Evolutionary conservation across 2,329 filamentous ascomycete species (phyloP).

Genomic region (Fusarium mexicanum): DNA sequence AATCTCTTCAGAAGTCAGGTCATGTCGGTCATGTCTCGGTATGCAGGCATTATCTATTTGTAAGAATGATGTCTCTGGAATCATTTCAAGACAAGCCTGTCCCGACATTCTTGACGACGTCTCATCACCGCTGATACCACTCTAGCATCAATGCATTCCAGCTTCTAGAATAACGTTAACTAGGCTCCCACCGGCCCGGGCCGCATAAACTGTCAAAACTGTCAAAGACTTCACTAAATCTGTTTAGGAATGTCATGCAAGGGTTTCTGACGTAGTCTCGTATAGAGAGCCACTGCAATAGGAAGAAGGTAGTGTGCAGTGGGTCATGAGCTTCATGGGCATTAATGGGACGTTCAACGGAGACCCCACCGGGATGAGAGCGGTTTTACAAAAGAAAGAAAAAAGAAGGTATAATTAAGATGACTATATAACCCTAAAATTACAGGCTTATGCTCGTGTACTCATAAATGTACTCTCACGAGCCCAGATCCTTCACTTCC

Average conservation of each 20-base stretch:
- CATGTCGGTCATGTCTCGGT: background rate
- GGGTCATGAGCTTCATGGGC: background rate
- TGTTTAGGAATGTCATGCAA: background rate
- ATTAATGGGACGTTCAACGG: background rate
- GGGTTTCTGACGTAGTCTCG: background rate
- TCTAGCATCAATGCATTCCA: background rate
- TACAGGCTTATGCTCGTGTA: background rate
- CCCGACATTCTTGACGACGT: rapidly evolving
- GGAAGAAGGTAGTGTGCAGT: background rate
- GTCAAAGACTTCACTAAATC: background rate
- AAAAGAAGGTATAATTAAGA: conserved; percentile 13
- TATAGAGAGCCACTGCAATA: background rate
- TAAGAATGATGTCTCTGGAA: background rate
- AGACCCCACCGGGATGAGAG: background rate
- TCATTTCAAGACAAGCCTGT: background rate
- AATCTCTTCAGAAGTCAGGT: background rate
- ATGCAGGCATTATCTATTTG: background rate
- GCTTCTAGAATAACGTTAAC: background rate
- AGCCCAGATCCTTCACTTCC: background rate
- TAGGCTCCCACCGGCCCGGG: background rate
- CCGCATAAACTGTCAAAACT: background rate
- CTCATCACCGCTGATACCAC: background rate
- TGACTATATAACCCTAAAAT: background rate
- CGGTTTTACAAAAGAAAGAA: background rate
- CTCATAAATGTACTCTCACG: background rate